Conservation (phyloP, 1,284 basidiomycete species). For the Boletus semigastroideus region DNA sequence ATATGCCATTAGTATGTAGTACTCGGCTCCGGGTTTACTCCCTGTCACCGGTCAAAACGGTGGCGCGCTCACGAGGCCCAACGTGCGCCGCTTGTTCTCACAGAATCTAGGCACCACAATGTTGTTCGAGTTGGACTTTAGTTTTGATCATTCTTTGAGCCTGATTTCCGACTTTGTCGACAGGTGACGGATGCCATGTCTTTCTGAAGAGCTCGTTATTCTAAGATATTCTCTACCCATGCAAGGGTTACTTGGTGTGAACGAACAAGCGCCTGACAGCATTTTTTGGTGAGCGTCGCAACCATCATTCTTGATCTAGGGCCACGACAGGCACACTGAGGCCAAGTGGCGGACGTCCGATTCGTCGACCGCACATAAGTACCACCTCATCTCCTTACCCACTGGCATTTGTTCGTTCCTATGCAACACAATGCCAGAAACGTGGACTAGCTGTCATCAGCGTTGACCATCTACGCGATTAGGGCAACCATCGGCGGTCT, state of each 20-base stretch:
- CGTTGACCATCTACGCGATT: background rate
- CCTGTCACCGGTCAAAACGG: background rate
- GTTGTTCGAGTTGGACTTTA: background rate
- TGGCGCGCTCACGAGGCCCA: background rate
- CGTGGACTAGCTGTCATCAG: too few species aligned
- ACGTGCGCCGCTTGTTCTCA: conserved; percentile 2
- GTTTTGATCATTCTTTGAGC: too few species aligned
- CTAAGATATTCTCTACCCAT: too few species aligned
- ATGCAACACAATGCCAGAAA: too few species aligned
- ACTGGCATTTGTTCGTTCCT: too few species aligned
- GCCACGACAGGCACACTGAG: background rate
- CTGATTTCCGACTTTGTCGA: too few species aligned
- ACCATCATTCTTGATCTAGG: background rate
- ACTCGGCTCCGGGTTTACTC: conserved; percentile 15
- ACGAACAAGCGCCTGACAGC: too few species aligned
- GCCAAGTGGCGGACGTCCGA: background rate
- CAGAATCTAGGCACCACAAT: background rate
- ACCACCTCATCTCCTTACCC: background rate
- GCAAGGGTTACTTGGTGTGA: too few species aligned
- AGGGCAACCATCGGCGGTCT: conserved; percentile 48
- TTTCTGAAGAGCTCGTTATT: too few species aligned
- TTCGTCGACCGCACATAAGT: background rate
- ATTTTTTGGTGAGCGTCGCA: too few species aligned
- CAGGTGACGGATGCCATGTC: too few species aligned
- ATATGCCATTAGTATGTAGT: background rate